Conservation (phyloP, 2,329 filamentous ascomycete species). For the Emericellopsis cladophorae region DNA sequence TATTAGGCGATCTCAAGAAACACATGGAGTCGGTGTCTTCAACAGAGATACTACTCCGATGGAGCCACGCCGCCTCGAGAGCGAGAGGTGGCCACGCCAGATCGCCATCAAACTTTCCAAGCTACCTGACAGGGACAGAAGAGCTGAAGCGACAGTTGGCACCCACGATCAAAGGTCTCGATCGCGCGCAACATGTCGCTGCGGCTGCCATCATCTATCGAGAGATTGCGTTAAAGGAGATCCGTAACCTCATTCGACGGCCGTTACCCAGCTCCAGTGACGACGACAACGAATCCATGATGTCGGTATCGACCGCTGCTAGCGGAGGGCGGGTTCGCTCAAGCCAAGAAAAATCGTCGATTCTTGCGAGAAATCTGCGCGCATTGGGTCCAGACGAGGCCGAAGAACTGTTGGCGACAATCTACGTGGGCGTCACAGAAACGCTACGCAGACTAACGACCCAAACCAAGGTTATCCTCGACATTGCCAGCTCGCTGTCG, state of each 20-base stretch:
- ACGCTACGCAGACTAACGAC: slow-evolving; percentile 73
- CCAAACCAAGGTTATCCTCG: slow-evolving; percentile 88
- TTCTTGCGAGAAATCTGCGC: slow-evolving; percentile 77
- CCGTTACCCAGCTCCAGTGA: slow-evolving; percentile 88
- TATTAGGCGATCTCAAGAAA: slow-evolving; percentile 68
- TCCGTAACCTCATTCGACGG: slow-evolving; percentile 71
- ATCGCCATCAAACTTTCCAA: slow-evolving; percentile 57
- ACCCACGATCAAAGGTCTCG: slow-evolving; percentile 64
- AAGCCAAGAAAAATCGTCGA: slow-evolving; percentile 81
- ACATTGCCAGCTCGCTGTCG: slow-evolving; percentile 70
- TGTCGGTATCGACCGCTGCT: slow-evolving; percentile 63
- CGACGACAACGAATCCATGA: slow-evolving; percentile 83
- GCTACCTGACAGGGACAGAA: slow-evolving; percentile 64
- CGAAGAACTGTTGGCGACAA: slow-evolving; percentile 66
- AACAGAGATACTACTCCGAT: slow-evolving; percentile 67
- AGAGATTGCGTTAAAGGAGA: slow-evolving; percentile 72
- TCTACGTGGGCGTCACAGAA: slow-evolving; percentile 83
- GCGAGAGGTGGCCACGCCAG: slow-evolving; percentile 54
- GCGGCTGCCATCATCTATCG: slow-evolving; percentile 76
- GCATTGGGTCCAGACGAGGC: slow-evolving; percentile 74
- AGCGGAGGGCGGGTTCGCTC: slow-evolving; percentile 54
- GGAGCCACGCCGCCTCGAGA: slow-evolving; percentile 67
- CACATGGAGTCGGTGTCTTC: slow-evolving; percentile 64
- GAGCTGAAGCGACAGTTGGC: slow-evolving; percentile 58
- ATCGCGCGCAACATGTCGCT: slow-evolving; percentile 66